These are phyloP conservation scores for Rehmannia glutinosa DNA, from an alignment of 257 asterid species.

Conservation along the genomic window DNA sequence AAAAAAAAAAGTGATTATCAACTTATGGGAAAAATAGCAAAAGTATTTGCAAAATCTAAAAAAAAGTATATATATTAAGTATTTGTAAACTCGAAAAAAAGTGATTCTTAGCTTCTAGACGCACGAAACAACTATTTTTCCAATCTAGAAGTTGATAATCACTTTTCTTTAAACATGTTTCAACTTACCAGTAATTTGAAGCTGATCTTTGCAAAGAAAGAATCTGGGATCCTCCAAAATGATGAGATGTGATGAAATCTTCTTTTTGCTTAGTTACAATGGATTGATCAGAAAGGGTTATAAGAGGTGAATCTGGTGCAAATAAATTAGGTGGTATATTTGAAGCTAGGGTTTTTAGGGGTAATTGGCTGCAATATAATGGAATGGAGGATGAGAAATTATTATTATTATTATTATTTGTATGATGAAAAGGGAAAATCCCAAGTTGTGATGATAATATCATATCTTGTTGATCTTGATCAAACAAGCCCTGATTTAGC, in stretches of 20 bases:
- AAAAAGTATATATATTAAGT: too few relatives aligned
- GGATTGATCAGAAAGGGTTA: conserved; percentile 32
- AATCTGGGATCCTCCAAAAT: conserved; percentile 48
- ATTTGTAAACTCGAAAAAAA: too few relatives aligned
- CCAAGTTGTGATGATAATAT: conserved; percentile 55
- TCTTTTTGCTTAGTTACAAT: conserved; percentile 32
- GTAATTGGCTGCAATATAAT: conserved; percentile 30
- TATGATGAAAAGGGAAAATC: conserved; percentile 37
- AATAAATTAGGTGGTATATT: conserved; percentile 20
- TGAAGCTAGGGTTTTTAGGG: conserved; percentile 43
- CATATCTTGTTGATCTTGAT: conserved; percentile 70
- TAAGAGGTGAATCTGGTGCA: conserved; percentile 22
- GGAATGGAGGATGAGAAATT: conserved; percentile 25
- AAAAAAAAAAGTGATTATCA: too few relatives aligned
- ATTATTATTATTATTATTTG: conserved; percentile 21
- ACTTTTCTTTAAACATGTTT: too few relatives aligned
- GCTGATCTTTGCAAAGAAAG: conserved; percentile 57
- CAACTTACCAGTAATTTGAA: conserved; percentile 65
- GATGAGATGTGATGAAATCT: conserved; percentile 19
- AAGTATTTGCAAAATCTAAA: too few relatives aligned
- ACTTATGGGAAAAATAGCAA: too few relatives aligned
- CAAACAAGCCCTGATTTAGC: conserved; percentile 61
- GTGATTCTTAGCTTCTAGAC: too few relatives aligned
- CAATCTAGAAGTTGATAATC: too few relatives aligned
- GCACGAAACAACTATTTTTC: too few relatives aligned